Percentiles rank a stretch among this genome's conserved stretches.
Evolutionary conservation across 306 rosid genomes (phyloP).

Genomic region (Dryas drummondii): DNA sequence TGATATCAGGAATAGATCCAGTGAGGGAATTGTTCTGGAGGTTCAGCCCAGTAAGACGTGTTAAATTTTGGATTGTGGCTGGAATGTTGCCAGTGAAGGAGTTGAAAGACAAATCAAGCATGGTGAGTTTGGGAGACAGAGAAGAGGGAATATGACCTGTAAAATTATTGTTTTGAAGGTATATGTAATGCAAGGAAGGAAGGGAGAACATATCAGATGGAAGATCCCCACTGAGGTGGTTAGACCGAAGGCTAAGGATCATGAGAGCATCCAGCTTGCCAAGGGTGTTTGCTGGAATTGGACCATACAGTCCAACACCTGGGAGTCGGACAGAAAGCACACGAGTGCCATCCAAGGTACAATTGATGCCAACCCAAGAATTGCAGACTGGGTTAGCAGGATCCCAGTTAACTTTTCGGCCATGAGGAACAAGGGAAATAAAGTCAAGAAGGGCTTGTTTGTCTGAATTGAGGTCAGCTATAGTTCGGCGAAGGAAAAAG

Average conservation of each 20-base stretch:
- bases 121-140: constrained; percentile 44
- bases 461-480: constrained; percentile 65
- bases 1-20: constrained; percentile 65
- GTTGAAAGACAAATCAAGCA: constrained; percentile 80
- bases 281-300: constrained; percentile 61
- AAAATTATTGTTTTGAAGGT: constrained; percentile 66
- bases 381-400: constrained; percentile 54
- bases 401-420: constrained; percentile 65
- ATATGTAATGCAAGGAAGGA: constrained; percentile 56
- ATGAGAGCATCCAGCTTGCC: constrained; percentile 59
- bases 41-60: constrained; percentile 46
- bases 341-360: constrained; percentile 44
- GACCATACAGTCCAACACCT: constrained; percentile 62
- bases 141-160: constrained; percentile 60
- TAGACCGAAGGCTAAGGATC: constrained; percentile 75
- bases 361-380: constrained; percentile 77
- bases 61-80: constrained; percentile 40
- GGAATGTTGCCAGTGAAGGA: constrained; percentile 69
- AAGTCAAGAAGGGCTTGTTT: constrained; percentile 81
- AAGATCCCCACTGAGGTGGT: constrained; percentile 59
- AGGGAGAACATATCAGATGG: constrained; percentile 67
- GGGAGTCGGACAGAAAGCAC: constrained; percentile 70
- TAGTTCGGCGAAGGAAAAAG: constrained; percentile 29
- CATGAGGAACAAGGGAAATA: constrained; percentile 65
- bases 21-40: constrained; percentile 67